Conservation (phyloP, 225 moss, liverwort and hornwort genomes). For the Anthoceros angustus region DNA sequence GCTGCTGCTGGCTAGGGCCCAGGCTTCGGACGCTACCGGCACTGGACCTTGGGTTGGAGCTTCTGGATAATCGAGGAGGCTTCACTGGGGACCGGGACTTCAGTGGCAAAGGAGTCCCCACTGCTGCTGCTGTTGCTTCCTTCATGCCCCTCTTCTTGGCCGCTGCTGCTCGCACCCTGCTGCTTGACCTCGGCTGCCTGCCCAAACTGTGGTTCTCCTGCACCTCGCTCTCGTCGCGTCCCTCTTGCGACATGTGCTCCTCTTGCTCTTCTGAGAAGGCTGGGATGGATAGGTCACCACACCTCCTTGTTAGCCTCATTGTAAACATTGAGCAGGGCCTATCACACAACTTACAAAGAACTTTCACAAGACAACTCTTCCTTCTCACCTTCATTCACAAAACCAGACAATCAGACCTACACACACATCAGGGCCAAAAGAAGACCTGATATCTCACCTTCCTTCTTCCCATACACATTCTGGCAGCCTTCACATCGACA, state of each 20-base stretch:
- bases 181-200: conserved; percentile 53
- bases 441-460: conserved; percentile 28
- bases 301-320: neutral
- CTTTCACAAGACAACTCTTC: neutral
- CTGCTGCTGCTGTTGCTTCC: conserved; percentile 37
- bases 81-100: conserved; percentile 40
- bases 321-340: neutral
- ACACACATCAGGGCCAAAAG: neutral
- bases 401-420: neutral
- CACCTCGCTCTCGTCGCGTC: conserved; percentile 26
- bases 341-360: neutral
- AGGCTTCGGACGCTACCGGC: conserved; percentile 36
- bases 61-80: conserved; percentile 20
- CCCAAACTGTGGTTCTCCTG: conserved; percentile 15
- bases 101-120: conserved; percentile 20
- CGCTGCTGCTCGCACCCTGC: conserved; percentile 46
- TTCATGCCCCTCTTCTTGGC: conserved; percentile 39
- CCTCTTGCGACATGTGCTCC: neutral
- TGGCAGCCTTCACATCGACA: conserved; percentile 97
- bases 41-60: conserved; percentile 25
- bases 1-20: conserved; percentile 16
- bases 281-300: neutral
- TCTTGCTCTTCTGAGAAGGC: neutral
- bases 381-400: neutral
- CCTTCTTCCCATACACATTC: conserved; percentile 80